These are phyloP conservation scores for Colletotrichum spinosum DNA, from an alignment of 2,329 filamentous ascomycete species.

Conservation along the genomic window DNA sequence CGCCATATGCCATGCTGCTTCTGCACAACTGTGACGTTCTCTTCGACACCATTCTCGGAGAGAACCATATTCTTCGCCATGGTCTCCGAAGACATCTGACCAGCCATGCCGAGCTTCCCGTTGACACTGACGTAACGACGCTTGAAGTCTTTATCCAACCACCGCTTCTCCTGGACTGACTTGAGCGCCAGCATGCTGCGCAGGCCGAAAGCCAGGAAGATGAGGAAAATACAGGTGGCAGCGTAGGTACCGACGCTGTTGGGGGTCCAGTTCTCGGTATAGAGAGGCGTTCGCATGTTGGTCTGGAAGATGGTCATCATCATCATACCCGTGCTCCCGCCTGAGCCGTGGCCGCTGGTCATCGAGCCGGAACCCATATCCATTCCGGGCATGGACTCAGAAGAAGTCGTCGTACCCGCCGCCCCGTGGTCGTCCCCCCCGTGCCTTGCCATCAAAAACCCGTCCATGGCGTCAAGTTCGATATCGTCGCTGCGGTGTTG, in stretches of 20 bases:
- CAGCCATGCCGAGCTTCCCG: constrained; percentile 69
- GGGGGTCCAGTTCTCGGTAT: constrained; percentile 80
- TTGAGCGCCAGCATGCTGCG: constrained; percentile 80
- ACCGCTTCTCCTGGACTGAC: constrained; percentile 70
- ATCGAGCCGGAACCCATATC: constrained; percentile 32
- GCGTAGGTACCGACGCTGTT: constrained; percentile 78
- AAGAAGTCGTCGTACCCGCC: constrained; percentile 14
- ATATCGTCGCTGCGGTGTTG: constrained; percentile 13
- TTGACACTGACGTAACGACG: constrained; percentile 82
- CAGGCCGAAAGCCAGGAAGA: constrained; percentile 77
- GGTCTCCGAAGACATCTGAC: constrained; percentile 68
- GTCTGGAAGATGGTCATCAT: constrained; percentile 73
- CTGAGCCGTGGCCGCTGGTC: constrained; percentile 16
- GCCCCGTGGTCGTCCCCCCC: constrained; percentile 24
- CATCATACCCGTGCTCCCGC: constrained; percentile 37
- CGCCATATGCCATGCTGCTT: constrained; percentile 63
- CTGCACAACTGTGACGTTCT: constrained; percentile 80
- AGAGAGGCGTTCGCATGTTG: constrained; percentile 61
- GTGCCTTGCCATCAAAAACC: constrained; percentile 28
- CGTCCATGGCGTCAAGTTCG: constrained; percentile 24
- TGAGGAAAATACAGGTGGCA: constrained; percentile 91
- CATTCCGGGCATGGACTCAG: constrained; percentile 34
- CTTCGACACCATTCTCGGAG: constrained; percentile 82
- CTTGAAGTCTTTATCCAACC: constrained; percentile 77
- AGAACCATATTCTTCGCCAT: constrained; percentile 75